Base-by-base conservation (phyloP, 2,329 filamentous ascomycete genomes). In the Chrysosporium queenslandicum region DNA sequence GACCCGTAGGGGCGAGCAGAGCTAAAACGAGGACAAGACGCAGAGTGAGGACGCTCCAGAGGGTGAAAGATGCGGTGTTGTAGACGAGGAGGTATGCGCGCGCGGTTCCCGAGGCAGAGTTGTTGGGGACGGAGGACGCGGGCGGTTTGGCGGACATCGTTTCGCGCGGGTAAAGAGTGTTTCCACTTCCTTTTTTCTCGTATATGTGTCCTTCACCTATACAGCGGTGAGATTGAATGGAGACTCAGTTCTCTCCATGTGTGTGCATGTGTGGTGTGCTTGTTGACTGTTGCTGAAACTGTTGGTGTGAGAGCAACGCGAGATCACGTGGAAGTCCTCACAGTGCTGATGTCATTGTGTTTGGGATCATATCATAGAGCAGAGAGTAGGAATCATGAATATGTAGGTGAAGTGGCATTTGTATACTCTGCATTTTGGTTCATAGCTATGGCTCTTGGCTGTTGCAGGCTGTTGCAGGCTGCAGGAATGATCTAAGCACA, bases 1-100 rank as follows among this genome's bases (percentile, higher is more conserved):
- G 25, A 18, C 21, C 20, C 3, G 20, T 39, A 21, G 20, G 69
- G 14, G 77, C 73, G 7, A 80, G 78, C 34, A 70, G 62, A n/a
- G 72, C 67, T 21, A 74, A 60, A 20, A 75, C 65, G 20, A 85
- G 76, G 81, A 69, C 23, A 2, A 86, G 83, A 55, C 86, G 80
- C 51, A 79, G 77, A 37, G 96, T 79, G 50, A 96, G 82, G 16
- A 80, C 79, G 37, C 78, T 71, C 92, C 92, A 98, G 50, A 91
- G 79, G 20, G 81, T 66, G 55, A 88, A 80, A 50, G 84, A 94
- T 58, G 83, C 64, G 61, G 81, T 77, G 71, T 97, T 97, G 79
- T 97, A 98, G 61, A 82, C 73, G 64, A 90, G 77, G 50, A 97
- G 81, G 73, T 96, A 95, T 8, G 37, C 40, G 20, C 37, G 64